phyloP scores from a whole-genome alignment of 2,329 filamentous ascomycete species.

The Claviceps capensis region DNA sequence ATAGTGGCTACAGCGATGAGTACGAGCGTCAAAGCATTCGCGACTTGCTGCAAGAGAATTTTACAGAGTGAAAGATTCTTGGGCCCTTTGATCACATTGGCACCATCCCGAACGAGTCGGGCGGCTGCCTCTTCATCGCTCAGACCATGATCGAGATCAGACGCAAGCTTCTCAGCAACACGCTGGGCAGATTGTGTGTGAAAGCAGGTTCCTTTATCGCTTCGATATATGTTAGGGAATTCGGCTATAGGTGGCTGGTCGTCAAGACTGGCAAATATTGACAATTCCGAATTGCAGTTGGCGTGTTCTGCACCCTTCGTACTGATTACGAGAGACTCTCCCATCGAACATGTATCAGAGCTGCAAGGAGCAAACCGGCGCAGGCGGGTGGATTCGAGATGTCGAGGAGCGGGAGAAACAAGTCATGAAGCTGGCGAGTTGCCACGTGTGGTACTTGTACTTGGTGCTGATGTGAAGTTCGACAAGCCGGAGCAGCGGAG shows the following conservation, averaged over 20 bases:
- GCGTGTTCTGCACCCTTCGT: slow-evolving; percentile 29
- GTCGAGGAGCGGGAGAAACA: neutral
- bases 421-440: neutral
- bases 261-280: slow-evolving; percentile 20
- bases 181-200: slow-evolving; percentile 22
- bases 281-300: slow-evolving; percentile 24
- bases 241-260: slow-evolving; percentile 27
- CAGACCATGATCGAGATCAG: slow-evolving; percentile 44
- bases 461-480: no score
- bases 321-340: slow-evolving; percentile 23
- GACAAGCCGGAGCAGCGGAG: no score
- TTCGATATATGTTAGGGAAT: slow-evolving; percentile 17
- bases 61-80: slow-evolving; percentile 60
- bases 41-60: slow-evolving; percentile 64
- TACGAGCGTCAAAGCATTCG: slow-evolving; percentile 62
- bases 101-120: slow-evolving; percentile 52
- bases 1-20: slow-evolving; percentile 62
- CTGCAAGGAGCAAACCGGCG: slow-evolving; percentile 5
- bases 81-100: slow-evolving; percentile 58
- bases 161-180: slow-evolving; percentile 25
- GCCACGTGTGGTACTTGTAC: no score
- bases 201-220: slow-evolving; percentile 20
- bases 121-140: slow-evolving; percentile 45
- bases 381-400: slow-evolving; percentile 3
- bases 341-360: slow-evolving; percentile 25